Evolutionary conservation across 2,329 filamentous ascomycete species (phyloP).

Genomic region (Talaromyces rugulosus): DNA sequence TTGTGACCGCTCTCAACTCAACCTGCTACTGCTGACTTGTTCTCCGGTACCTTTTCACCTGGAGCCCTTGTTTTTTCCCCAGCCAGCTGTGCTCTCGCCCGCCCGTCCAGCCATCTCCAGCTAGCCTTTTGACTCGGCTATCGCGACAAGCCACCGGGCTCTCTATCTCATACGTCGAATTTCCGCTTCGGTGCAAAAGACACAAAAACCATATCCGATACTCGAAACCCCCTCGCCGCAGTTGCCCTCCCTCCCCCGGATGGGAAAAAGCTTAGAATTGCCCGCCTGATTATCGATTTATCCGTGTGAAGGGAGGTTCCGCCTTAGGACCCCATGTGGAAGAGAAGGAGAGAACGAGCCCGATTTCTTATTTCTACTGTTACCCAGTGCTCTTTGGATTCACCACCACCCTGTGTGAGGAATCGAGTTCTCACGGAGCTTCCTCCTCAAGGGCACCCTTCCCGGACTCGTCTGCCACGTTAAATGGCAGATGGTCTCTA

Average conservation of each 20-base stretch:
- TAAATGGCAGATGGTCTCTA: slow-evolving; percentile 55
- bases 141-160: background rate
- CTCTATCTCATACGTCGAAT: background rate
- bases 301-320: slow-evolving; percentile 24
- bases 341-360: slow-evolving; percentile 45
- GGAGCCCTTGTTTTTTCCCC: background rate
- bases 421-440: slow-evolving; percentile 21
- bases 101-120: background rate
- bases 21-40: background rate
- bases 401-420: slow-evolving; percentile 1
- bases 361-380: slow-evolving; percentile 34
- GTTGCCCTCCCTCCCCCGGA: background rate
- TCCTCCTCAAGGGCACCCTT: slow-evolving; percentile 27
- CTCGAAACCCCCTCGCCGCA: background rate
- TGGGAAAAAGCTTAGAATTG: slow-evolving; percentile 11
- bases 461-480: slow-evolving; percentile 45
- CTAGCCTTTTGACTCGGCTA: background rate
- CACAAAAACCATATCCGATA: background rate
- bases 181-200: background rate
- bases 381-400: slow-evolving; percentile 5
- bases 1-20: background rate
- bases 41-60: background rate
- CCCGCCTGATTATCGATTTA: slow-evolving; percentile 5
- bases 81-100: background rate
- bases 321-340: slow-evolving; percentile 43